These are phyloP conservation scores for Solanum pimpinellifolium DNA, from an alignment of 257 asterid species.

Conservation along the genomic window DNA sequence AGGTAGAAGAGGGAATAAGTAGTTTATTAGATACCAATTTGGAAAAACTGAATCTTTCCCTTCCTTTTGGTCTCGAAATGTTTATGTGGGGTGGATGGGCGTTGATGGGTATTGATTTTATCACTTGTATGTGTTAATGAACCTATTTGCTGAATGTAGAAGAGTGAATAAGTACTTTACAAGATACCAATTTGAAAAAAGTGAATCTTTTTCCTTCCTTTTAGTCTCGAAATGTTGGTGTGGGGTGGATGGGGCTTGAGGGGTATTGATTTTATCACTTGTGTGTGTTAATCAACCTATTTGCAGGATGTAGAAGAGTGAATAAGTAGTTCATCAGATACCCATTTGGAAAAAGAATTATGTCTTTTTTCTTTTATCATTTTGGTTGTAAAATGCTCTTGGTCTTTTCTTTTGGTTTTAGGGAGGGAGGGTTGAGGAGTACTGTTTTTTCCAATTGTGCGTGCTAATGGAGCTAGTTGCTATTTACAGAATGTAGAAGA, in stretches of 20 bases:
- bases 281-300: not conserved
- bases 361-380: not conserved
- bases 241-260: not conserved
- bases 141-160: too few relatives aligned
- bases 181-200: too few relatives aligned
- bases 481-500: constrained; percentile 17
- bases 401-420: not conserved
- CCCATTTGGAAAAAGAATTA: too few relatives aligned
- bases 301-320: constrained; percentile 8
- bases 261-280: not conserved
- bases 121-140: too few relatives aligned
- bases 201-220: not conserved
- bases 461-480: not conserved
- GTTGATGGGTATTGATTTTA: not conserved
- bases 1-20: not conserved
- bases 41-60: not conserved
- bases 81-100: not conserved
- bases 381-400: not conserved
- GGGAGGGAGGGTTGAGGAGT: not conserved
- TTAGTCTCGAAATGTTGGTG: not conserved
- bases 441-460: not conserved
- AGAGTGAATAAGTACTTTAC: too few relatives aligned
- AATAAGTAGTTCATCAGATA: not conserved
- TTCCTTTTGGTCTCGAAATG: too few relatives aligned
- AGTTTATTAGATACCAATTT: not conserved